phyloP scores from a whole-genome alignment of 2,329 filamentous ascomycete species.

The Fusarium globosum region DNA sequence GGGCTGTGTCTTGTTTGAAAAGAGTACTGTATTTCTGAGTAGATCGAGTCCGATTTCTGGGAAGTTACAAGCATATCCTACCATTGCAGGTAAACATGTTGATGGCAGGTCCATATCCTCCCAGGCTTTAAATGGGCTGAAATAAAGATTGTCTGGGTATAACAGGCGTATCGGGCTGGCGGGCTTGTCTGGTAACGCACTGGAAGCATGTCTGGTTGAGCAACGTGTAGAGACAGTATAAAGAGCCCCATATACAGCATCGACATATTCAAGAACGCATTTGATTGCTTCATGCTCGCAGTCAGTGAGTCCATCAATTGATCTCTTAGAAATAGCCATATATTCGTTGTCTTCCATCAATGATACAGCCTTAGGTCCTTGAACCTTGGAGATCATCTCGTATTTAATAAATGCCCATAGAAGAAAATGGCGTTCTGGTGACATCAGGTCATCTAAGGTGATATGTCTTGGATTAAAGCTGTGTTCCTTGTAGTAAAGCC shows the following conservation, averaged over 20 bases:
- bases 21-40: background rate
- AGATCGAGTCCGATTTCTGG: background rate
- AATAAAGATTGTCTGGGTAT: background rate
- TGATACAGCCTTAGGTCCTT: background rate
- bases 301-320: fast-evolving
- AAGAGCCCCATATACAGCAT: background rate
- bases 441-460: background rate
- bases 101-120: background rate
- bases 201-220: background rate
- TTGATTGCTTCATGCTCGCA: background rate
- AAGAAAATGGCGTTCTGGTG: background rate
- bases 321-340: too few relatives aligned
- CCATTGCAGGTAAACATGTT: background rate
- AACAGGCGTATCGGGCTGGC: background rate
- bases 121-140: background rate
- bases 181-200: background rate
- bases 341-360: background rate
- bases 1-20: background rate
- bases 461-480: background rate
- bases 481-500: background rate
- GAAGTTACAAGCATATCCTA: background rate
- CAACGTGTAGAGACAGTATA: background rate
- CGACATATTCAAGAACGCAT: background rate
- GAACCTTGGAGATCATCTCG: background rate
- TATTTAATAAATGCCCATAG: background rate